Evolutionary conservation across 805 yeast species (phyloP).

Genomic region (Lipomyces anomalus): DNA sequence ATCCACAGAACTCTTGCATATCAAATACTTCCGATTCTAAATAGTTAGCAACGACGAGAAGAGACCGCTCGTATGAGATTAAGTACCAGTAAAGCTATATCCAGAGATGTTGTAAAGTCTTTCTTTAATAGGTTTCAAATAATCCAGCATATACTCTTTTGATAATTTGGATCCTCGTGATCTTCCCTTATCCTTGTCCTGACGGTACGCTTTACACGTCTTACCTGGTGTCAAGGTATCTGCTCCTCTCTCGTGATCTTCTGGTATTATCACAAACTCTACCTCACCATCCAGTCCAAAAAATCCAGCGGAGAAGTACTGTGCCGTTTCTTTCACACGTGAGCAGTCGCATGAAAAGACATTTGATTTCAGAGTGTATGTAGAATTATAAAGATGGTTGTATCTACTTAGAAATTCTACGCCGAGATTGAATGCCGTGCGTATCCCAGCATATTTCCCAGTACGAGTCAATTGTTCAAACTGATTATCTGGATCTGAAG

Average conservation of each 20-base stretch:
- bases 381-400: slow-evolving; percentile 6
- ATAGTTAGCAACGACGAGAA: not conserved
- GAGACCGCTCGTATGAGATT: no score
- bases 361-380: slow-evolving; percentile 3
- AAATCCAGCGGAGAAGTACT: slow-evolving; percentile 18
- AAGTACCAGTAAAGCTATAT: no score
- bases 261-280: slow-evolving; percentile 16
- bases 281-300: slow-evolving; percentile 8
- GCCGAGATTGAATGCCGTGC: slow-evolving; percentile 9
- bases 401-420: slow-evolving; percentile 5
- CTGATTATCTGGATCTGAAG: not conserved
- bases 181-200: slow-evolving; percentile 11
- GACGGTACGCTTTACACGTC: slow-evolving; percentile 12
- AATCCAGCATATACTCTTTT: slow-evolving; percentile 4
- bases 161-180: slow-evolving; percentile 1
- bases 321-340: slow-evolving; percentile 21
- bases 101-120: no score
- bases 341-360: slow-evolving; percentile 19
- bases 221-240: slow-evolving; percentile 24
- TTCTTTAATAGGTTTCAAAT: slow-evolving; percentile 5
- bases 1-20: slow-evolving; percentile 25
- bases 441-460: slow-evolving; percentile 14
- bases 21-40: slow-evolving; percentile 19
- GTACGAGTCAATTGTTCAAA: slow-evolving; percentile 14
- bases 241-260: slow-evolving; percentile 16